A percentile compares a stretch with the other conserved stretches of the same genome.
Evolutionary conservation across 2,329 filamentous ascomycete genomes (phyloP).

Genomic region (Intubia oerlemansii): DNA sequence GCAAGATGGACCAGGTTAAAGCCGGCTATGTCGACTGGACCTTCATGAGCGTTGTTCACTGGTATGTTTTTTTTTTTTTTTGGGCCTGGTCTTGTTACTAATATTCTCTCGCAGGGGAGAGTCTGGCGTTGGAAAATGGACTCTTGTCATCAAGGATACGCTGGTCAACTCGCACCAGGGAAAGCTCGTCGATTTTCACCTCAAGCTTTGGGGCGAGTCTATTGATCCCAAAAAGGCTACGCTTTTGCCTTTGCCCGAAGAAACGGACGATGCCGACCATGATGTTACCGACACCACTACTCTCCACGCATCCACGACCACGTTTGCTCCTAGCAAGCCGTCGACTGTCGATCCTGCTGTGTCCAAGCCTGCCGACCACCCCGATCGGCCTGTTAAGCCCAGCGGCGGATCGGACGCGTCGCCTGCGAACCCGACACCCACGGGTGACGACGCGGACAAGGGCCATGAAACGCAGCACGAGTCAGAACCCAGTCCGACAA

Average conservation of each 20-base stretch:
- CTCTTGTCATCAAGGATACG: conserved; percentile 71
- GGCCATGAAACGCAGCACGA: conserved; percentile 14
- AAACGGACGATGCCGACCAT: conserved; percentile 68
- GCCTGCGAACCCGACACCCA: conserved; percentile 11
- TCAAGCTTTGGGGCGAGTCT: conserved; percentile 84
- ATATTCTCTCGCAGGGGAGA: too few relatives aligned
- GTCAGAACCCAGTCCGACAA: conserved; percentile 12
- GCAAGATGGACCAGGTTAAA: conserved; percentile 42
- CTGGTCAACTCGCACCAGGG: conserved; percentile 56
- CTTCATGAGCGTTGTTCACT: conserved; percentile 96
- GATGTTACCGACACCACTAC: conserved; percentile 42
- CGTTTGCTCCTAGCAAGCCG: conserved; percentile 20
- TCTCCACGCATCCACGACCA: conserved; percentile 40
- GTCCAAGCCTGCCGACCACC: conserved; percentile 36
- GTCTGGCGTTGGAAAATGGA: conserved; percentile 73
- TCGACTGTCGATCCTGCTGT: background rate
- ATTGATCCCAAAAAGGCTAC: conserved; percentile 55
- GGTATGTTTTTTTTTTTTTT: conserved; percentile 30
- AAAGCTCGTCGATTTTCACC: conserved; percentile 72
- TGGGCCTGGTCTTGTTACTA: conserved; percentile 9
- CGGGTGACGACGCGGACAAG: background rate
- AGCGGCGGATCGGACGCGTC: conserved; percentile 13
- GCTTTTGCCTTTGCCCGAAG: conserved; percentile 61
- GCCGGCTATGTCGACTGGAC: conserved; percentile 86
- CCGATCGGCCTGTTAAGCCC: conserved; percentile 35